phyloP scores from a whole-genome alignment of 768 basidiomycete genomes.

The Rhodotorula graminis region DNA sequence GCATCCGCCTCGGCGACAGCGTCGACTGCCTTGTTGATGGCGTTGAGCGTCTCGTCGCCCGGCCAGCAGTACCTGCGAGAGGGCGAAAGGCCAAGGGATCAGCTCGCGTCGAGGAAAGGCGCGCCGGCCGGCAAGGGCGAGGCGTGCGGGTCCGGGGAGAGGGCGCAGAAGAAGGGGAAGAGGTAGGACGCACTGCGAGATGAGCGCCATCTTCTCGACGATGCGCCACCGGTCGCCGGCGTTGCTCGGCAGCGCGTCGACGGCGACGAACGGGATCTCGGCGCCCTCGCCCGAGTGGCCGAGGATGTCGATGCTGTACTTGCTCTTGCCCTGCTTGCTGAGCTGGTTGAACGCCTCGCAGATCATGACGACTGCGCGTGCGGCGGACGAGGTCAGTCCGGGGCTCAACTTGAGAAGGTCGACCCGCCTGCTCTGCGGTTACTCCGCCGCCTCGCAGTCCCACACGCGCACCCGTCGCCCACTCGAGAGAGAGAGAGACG shows the following conservation, averaged over 20 bases:
- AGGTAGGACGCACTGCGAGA: conserved; percentile 9
- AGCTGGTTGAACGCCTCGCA: conserved; percentile 28
- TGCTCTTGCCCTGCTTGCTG: conserved; percentile 3
- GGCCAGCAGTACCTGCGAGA: conserved; percentile 13
- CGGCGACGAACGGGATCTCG: conserved; percentile 17
- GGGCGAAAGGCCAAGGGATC: no score
- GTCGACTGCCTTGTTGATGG: conserved; percentile 12
- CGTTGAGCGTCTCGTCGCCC: conserved; percentile 20
- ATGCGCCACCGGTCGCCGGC: conserved; percentile 21
- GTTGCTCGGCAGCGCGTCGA: conserved; percentile 6
- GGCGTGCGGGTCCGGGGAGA: no score
- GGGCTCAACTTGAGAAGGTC: no score
- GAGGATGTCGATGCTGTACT: conserved; percentile 23
- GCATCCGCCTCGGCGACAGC: background rate
- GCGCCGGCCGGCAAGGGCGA: no score
- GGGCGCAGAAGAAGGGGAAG: no score
- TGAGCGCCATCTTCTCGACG: conserved; percentile 21
- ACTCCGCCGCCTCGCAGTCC: no score
- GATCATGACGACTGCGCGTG: conserved; percentile 21
- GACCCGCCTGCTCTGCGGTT: no score
- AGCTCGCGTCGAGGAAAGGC: no score
- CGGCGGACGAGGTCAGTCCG: background rate
- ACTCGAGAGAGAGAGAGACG: background rate
- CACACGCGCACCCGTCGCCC: no score
- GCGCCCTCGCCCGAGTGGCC: conserved; percentile 28